phyloP scores from a whole-genome alignment of 108 stramenopile genomes.

The Fragilaria crotonensis region DNA sequence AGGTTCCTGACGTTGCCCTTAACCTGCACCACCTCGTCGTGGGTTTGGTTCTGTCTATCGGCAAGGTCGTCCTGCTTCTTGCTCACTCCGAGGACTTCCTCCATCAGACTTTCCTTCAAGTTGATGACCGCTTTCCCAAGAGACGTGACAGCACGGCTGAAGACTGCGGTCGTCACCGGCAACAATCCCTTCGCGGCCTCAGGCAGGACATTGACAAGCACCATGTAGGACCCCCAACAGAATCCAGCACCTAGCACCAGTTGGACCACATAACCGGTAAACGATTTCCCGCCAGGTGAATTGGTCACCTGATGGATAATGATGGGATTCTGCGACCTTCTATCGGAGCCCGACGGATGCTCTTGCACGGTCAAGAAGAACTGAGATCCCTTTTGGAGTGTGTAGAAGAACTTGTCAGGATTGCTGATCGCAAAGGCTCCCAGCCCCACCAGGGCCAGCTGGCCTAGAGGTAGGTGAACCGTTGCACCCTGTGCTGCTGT shows the following conservation, averaged over 20 bases:
- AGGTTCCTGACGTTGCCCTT: slow-evolving; percentile 5
- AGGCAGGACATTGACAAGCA: slow-evolving; percentile 47
- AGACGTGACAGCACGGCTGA: slow-evolving; percentile 54
- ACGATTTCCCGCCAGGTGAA: not conserved
- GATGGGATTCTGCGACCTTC: not conserved
- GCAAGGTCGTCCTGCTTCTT: slow-evolving; percentile 47
- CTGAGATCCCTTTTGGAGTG: slow-evolving; percentile 16
- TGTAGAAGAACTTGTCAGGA: slow-evolving; percentile 25
- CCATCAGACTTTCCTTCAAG: slow-evolving; percentile 48
- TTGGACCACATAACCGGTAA: slow-evolving; percentile 10
- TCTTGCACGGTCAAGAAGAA: not conserved
- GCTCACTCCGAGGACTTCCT: slow-evolving; percentile 39
- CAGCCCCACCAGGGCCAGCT: not conserved
- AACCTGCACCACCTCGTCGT: slow-evolving; percentile 36
- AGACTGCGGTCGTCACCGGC: slow-evolving; percentile 66
- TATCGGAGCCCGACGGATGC: not conserved
- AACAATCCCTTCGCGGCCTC: slow-evolving; percentile 57
- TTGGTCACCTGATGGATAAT: slow-evolving; percentile 7
- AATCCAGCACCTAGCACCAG: slow-evolving; percentile 30
- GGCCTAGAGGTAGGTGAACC: not conserved
- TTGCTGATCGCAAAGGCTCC: slow-evolving; percentile 27
- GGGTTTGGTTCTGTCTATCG: slow-evolving; percentile 48
- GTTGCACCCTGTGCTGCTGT: not conserved
- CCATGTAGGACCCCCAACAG: slow-evolving; percentile 60
- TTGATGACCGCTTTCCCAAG: slow-evolving; percentile 57